Evolutionary conservation across 192 early-diverging fungal species (phyloP), one percentile per base, ranked within the genome.

Genomic region (Backusella westeae): DNA sequence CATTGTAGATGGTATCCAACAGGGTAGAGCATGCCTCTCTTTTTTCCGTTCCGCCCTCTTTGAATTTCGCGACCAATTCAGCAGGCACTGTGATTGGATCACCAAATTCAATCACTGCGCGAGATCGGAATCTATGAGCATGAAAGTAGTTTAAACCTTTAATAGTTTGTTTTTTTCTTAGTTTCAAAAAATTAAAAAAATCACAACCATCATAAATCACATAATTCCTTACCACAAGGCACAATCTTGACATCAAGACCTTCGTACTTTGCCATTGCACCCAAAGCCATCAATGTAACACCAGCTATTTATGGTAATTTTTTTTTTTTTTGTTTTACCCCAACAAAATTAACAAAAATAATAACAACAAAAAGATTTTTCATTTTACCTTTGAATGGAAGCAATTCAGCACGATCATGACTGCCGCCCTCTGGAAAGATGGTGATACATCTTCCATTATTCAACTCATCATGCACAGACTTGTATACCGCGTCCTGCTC

Each of bases 371-470:
- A 67, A 46, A 44, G 0, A 53, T 21, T 41, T 0, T 5, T 32
- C 12, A 14, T 17, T 38, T 53, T 84, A 90, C 89, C 93, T 89
- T 98, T 99, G 66, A 99, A 85, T 34, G 98, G 98, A 69, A 99
- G 83, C 89, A 99, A 93, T 77, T 98, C 93, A 5, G 95, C 89
- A 69, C 97, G 94, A 83, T 99, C 98, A 85, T 99, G 98, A 78
- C 93, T 94, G 15, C 98, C 98, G 53, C 98, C 97, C 74, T 98
- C 98, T 6, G 98, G 98, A 84, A 99, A 99, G 73, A 99, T 99
- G 17, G 96, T 96, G 7, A 99, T 91, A 78, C 95, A 95, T 67
- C 83, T 79, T 34, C 85, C 91, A 39, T 82, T 81, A 75, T 93
- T 88, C 36, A 99, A 79, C 9, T 92, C 88, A 17, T 91, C 85